These are phyloP conservation scores for Cupressus sempervirens DNA, from an alignment of 75 land plant species.

Conservation along the genomic window DNA sequence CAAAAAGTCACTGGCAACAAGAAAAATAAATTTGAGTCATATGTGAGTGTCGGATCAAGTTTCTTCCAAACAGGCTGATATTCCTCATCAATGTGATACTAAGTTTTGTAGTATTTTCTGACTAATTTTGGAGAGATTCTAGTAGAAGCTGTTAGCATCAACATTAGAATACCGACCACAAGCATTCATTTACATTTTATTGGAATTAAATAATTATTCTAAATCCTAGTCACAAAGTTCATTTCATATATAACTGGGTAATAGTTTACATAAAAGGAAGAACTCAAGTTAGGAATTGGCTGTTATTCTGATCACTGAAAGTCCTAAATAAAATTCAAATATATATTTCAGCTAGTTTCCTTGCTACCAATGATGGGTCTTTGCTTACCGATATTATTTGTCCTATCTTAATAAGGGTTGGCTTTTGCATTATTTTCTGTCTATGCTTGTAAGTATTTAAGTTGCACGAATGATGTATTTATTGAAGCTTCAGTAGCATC, in stretches of 20 bases:
- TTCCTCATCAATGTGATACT: neutral
- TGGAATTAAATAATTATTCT: too few species aligned
- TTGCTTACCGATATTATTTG: neutral
- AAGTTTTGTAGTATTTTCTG: neutral
- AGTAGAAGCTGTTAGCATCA: too few species aligned
- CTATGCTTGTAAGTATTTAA: neutral
- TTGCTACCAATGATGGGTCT: neutral
- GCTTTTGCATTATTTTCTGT: neutral
- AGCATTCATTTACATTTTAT: too few species aligned
- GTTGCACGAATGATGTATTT: neutral
- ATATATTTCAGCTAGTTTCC: neutral
- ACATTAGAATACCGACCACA: too few species aligned
- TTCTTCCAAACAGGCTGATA: neutral
- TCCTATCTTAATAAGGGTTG: neutral
- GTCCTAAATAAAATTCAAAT: neutral
- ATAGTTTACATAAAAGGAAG: neutral
- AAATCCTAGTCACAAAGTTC: neutral
- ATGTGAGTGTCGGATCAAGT: neutral
- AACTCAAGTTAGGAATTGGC: neutral
- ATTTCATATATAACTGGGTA: neutral
- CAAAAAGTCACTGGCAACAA: neutral
- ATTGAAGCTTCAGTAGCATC: neutral
- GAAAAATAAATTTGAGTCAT: too few species aligned
- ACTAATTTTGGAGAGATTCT: too few species aligned
- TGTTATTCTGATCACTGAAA: neutral